Evolutionary conservation across 495 filamentous ascomycete species (phyloP).

Genomic region (Aspergillus heteromorphus): DNA sequence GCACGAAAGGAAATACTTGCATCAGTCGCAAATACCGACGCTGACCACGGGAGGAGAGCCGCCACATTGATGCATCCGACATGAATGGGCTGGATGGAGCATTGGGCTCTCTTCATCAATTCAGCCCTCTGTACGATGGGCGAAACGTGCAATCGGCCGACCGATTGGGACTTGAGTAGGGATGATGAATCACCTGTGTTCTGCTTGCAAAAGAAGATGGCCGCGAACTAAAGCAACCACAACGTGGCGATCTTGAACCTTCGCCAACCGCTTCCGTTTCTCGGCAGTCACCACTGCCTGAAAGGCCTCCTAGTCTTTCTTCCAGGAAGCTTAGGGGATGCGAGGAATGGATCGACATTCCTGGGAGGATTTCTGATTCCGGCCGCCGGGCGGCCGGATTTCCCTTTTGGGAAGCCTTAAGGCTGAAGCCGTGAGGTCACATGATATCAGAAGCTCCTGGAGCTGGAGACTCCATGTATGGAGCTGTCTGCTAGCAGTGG

Average conservation of each 20-base stretch:
- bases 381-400: background rate
- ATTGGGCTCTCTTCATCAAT: no score
- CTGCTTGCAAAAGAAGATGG: background rate
- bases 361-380: background rate
- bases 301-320: background rate
- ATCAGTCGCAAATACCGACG: no score
- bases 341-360: conserved; percentile 8
- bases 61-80: no score
- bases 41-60: no score
- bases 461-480: background rate
- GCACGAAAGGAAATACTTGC: no score
- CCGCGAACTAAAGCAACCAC: background rate
- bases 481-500: background rate
- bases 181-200: background rate
- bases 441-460: conserved; percentile 3
- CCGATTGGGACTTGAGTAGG: background rate
- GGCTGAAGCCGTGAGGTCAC: conserved; percentile 5
- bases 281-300: background rate
- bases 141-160: background rate
- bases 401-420: background rate
- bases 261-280: background rate
- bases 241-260: background rate
- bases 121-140: no score
- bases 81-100: no score
- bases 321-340: background rate